Evolutionary conservation across 192 early-diverging fungal species (phyloP), one percentile per base, ranked within the genome.

Genomic region (Chytriomyces confervae): DNA sequence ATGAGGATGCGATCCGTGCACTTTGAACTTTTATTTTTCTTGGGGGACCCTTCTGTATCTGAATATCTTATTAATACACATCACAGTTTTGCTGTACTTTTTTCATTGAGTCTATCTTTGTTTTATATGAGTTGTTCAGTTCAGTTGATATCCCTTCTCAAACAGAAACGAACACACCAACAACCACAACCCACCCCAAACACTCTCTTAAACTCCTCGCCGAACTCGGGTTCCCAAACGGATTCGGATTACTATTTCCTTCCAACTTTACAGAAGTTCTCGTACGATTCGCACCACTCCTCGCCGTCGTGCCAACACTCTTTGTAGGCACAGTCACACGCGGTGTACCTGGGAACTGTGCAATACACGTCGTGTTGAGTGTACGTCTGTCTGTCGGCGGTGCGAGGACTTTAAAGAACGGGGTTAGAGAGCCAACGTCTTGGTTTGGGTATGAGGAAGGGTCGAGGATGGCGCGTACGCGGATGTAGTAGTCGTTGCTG

Each of bases 1-100:
- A 82, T 50, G 66, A 80, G 11, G 44, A 44, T 7, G 23, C 74
- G 46, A 45, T 83, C 24, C 75, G 76, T 7, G 64, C 36, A 4
- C 36, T 36, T 36, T 36, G 36, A 36, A 36, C 36, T 36, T 36
- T 36, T 36, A 0, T 36, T 36, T 36, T 36, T 36, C 3, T 36
- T 36, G 36, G 36, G 36, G 36, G 36, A 36, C 36, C 4, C 36
- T 36, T 36, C 36, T 36, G 36, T 36, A 36, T 36, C 2, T 36
- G 36, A 36, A 36, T 36, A 36, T 36, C 36, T 36, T 36, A 36
- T 36, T 36, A 36, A 36, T 36, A 36, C 36, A 36, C 36, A 36
- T 4, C 36, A 36, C 36, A 36, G 36, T 36, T 36, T 27, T 36
- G 36, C 36, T 36, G 36, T 36, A 36, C 1, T 4, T 36, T 36